These are phyloP conservation scores for Oryza meridionalis DNA, from an alignment of 176 grass and related monocot species.

Conservation along the genomic window DNA sequence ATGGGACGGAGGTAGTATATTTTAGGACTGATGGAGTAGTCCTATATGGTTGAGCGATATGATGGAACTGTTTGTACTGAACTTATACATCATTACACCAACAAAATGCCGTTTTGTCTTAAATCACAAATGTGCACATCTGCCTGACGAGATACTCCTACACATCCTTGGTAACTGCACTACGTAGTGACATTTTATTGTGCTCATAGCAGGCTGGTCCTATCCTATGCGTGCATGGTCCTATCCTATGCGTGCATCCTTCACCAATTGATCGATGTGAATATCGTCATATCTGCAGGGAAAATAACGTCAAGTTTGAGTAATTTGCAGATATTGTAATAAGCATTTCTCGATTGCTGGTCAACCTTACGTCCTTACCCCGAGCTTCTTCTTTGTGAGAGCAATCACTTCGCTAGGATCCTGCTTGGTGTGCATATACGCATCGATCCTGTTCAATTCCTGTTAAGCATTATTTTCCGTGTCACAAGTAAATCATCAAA, in stretches of 20 bases:
- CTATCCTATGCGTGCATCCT: not conserved
- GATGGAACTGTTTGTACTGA: too few species aligned
- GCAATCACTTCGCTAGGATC: conserved; percentile 58
- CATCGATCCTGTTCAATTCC: conserved; percentile 71
- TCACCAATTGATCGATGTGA: not conserved
- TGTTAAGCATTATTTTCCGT: not conserved
- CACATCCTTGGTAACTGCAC: not conserved
- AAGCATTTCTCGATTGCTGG: not conserved
- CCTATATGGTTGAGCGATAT: too few species aligned
- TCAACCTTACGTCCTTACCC: conserved; percentile 36
- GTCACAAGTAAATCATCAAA: not conserved
- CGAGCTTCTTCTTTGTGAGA: conserved; percentile 49
- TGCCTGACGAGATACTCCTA: not conserved
- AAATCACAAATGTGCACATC: not conserved
- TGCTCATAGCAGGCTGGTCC: not conserved
- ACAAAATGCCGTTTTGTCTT: not conserved
- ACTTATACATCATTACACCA: too few species aligned
- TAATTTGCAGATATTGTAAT: not conserved
- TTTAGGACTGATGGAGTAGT: too few species aligned
- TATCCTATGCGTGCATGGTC: not conserved
- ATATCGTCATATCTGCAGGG: conserved; percentile 23
- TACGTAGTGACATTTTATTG: not conserved
- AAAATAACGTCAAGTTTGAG: not conserved
- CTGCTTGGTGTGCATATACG: conserved; percentile 46
- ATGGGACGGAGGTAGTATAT: too few species aligned